Evolutionary conservation across 768 basidiomycete genomes (phyloP).

Genomic region (Neoboletus brunneissimus): DNA sequence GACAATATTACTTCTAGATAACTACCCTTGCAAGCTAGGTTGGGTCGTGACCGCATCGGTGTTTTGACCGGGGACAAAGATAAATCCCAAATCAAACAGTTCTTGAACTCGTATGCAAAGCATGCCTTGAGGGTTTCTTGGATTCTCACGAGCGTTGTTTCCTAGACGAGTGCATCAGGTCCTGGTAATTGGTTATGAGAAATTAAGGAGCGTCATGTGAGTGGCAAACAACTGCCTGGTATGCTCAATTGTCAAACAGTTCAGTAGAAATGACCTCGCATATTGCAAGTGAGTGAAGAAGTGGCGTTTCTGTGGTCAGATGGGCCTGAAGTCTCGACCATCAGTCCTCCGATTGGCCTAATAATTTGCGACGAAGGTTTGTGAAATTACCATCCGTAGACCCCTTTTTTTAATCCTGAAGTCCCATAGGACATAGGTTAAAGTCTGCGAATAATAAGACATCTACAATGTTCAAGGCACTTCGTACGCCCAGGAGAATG

Average conservation of each 20-base stretch:
- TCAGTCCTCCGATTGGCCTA: slow-evolving; percentile 85
- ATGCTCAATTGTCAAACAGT: slow-evolving; percentile 1
- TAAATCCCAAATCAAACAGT: slow-evolving; percentile 59
- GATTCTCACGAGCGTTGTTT: neutral
- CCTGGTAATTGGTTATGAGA: slow-evolving; percentile 93
- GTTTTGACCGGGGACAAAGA: slow-evolving; percentile 61
- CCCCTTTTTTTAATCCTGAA: neutral
- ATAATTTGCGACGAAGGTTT: slow-evolving; percentile 94
- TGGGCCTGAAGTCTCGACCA: slow-evolving; percentile 1
- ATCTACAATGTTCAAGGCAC: slow-evolving; percentile 74
- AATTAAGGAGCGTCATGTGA: slow-evolving; percentile 78
- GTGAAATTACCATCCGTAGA: neutral
- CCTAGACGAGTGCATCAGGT: slow-evolving; percentile 75
- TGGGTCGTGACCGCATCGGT: slow-evolving; percentile 53
- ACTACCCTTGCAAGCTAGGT: slow-evolving; percentile 34
- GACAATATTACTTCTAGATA: neutral
- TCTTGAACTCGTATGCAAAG: slow-evolving; percentile 63
- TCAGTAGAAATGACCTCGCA: slow-evolving; percentile 49
- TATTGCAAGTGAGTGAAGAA: slow-evolving; percentile 56
- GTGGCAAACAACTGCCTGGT: slow-evolving; percentile 20
- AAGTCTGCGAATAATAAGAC: slow-evolving; percentile 93
- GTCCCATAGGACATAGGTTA: slow-evolving; percentile 71
- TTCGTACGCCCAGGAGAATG: slow-evolving; percentile 73
- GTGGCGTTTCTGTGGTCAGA: neutral
- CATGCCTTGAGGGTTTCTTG: neutral